Base-by-base conservation (phyloP, 352 stramenopile genomes). In the Sclerospora graminicola region DNA sequence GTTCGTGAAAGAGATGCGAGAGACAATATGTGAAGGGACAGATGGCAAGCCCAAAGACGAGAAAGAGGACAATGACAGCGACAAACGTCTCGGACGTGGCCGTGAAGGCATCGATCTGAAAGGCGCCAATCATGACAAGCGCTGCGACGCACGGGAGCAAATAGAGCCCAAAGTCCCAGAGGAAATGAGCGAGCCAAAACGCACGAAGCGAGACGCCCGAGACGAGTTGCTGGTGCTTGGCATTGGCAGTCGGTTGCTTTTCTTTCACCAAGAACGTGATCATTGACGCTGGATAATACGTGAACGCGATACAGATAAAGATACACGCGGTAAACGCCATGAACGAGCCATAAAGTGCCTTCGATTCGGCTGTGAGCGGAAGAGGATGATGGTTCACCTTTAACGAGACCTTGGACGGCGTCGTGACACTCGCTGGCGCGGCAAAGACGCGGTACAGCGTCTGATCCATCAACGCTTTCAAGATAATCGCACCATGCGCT, bases 261-360 rank as follows among this genome's bases (percentile, higher is more conserved):
- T 99, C 95, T 43, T 95, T 88, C 23, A 99, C 95, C 24, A 98
- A 59, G 63, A 98, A 98, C 5, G 92, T 89, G 36, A 93, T 94
- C 45, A 95, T 93, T 2, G 82, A 90, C 7, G 82, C 87, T 0
- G 89, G 85, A 33, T 97, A 88, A 55, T 94, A 97, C 13, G 84
- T 84, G 35, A 97, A 90, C 13, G 88, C 86, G 29, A 97, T 84
- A 13, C 88, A 71, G 36, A 97, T 89, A 41, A 97, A 83, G 21
- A 87, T 51, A 8, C 66, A 79, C 21, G 86, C 79, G 19, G 87
- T 64, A 39, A 97, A 83, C 4, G 70, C 66, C 28, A 82, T 27
- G 39, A 71, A 71, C 6, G 70, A 74, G 1, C 57, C 63, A 19
- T 75, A 81, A 8, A 79, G 31, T 10, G 63, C 54, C 36, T 76